Percentiles rank a stretch among this genome's conserved stretches.
phyloP scores from a whole-genome alignment of 345 rosid species.

The Murraya paniculata region DNA sequence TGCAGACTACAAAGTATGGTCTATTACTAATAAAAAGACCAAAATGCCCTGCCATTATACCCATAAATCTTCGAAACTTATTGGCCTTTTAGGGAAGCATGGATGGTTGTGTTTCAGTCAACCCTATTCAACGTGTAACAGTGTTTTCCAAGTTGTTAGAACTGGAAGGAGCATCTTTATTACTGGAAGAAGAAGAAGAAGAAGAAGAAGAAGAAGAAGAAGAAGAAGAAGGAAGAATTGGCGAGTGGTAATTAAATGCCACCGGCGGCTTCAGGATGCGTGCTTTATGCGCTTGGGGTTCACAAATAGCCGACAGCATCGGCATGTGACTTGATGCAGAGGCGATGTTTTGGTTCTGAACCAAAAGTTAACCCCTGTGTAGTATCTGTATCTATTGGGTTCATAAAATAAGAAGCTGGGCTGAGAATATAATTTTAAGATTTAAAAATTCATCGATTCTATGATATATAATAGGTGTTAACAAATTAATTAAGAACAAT shows the following conservation, averaged over 20 bases:
- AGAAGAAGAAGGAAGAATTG: neutral
- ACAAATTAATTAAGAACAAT: no score
- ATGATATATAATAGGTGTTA: no score
- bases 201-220: neutral
- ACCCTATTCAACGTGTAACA: neutral
- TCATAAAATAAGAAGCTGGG: neutral
- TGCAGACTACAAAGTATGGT: neutral
- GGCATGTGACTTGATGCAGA: neutral
- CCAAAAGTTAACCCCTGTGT: neutral
- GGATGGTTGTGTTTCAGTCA: neutral
- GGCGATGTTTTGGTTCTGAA: neutral
- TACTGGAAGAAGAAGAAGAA: neutral
- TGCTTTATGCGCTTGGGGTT: neutral
- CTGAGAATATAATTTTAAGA: no score
- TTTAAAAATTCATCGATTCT: no score
- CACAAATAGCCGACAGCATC: slow-evolving; percentile 3
- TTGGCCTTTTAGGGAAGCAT: neutral
- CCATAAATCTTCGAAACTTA: neutral
- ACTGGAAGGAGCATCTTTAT: neutral
- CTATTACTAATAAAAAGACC: neutral
- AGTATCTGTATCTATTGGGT: neutral
- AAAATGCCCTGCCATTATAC: neutral
- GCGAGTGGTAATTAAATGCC: neutral
- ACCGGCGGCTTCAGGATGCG: neutral
- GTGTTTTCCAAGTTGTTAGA: neutral